Evolutionary conservation across 106 monocot species (phyloP), one percentile per base, ranked within the genome.

Genomic region (Narthecium ossifragum): DNA sequence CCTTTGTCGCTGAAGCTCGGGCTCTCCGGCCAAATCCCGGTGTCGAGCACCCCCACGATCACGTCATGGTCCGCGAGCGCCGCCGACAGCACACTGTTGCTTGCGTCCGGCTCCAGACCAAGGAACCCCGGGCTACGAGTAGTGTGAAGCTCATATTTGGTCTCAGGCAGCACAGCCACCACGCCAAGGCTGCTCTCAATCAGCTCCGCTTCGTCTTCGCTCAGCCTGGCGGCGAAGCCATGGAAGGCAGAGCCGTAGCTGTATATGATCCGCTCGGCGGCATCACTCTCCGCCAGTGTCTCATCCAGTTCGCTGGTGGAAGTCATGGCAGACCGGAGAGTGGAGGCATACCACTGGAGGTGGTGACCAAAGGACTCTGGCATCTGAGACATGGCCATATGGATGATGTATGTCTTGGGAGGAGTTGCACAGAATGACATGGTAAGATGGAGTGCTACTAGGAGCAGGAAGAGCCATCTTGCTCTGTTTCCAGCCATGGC

Each of bases 1-100:
- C 73, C 79, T 33, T 22, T 33, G 76, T 90, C 90, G 47, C 64
- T 70, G 64, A 90, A 90, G 78, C 90, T 90, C n/a, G 75, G 73
- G 62, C 78, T 76, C 62, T 91, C 90, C 1, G 90, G 90, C 90
- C 89, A 90, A 9, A 85, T 85, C 11, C 90, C 90, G 21, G 89
- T 90, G 63, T 90, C 89, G 27, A 90, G 81, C 45, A 90, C 85
- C 1, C 89, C 89, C 5, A 84, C 75, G 46, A 90, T 53, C 17
- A 85, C 81, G 62, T 81, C 80, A 55, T 84, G 74, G 43, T 73
- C 75, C 6, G 66, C 41, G 7, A 72, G 34, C 14, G 79, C 65
- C 15, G 63, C 26, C 0, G 85, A 58, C 62, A 65, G 67, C 46
- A 57, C 38, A 57, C 55, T 70, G 55, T 57, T 75, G 64, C 57